phyloP scores from a whole-genome alignment of 2,329 filamentous ascomycete species.

The Cordyceps militaris region DNA sequence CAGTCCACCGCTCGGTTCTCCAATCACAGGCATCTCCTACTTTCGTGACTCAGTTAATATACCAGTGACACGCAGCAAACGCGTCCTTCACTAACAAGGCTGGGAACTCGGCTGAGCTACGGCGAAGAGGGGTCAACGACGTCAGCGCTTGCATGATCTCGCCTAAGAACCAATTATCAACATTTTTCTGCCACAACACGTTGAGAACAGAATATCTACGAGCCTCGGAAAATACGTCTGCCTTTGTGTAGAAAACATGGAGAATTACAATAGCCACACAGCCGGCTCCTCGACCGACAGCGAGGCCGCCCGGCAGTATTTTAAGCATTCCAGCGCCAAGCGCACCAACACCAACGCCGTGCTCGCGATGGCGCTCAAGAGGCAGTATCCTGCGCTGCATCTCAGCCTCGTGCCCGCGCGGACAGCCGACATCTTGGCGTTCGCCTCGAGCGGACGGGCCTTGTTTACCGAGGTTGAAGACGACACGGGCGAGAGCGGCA shows the following conservation, averaged over 20 bases:
- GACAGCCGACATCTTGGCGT: slow-evolving; percentile 34
- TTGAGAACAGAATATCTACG: neutral
- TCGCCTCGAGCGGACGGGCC: slow-evolving; percentile 34
- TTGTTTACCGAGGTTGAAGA: slow-evolving; percentile 24
- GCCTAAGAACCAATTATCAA: neutral
- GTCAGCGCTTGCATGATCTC: neutral
- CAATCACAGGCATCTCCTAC: no score
- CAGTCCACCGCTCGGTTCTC: neutral
- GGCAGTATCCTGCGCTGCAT: slow-evolving; percentile 20
- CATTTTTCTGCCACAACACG: neutral
- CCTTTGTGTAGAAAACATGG: neutral
- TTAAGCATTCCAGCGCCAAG: slow-evolving; percentile 33
- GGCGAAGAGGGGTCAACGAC: slow-evolving; percentile 8
- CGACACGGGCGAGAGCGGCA: slow-evolving; percentile 13
- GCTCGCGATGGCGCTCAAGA: slow-evolving; percentile 32
- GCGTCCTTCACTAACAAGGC: neutral
- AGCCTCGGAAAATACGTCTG: neutral
- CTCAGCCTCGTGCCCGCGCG: slow-evolving; percentile 12
- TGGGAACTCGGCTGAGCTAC: neutral
- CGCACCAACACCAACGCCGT: slow-evolving; percentile 37
- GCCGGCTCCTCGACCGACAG: neutral
- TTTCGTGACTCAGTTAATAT: neutral
- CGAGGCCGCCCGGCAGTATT: slow-evolving; percentile 16
- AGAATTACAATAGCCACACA: neutral
- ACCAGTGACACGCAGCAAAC: neutral